Percentiles rank a stretch among this genome's conserved stretches.
Evolutionary conservation across 192 early-diverging fungal species (phyloP).

Genomic region (Entomortierella parvispora): DNA sequence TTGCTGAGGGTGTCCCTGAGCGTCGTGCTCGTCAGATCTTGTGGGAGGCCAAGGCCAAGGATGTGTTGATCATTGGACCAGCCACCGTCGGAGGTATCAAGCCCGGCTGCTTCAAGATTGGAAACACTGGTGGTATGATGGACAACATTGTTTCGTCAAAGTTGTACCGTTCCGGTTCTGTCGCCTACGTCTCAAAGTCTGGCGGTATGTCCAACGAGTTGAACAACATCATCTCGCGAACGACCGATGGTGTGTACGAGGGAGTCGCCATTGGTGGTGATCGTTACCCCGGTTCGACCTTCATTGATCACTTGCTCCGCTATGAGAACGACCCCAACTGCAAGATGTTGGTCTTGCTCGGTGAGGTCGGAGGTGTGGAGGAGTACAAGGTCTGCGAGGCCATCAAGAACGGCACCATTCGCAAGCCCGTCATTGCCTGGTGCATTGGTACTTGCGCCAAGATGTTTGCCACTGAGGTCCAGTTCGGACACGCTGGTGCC

Average conservation of each 20-base stretch:
- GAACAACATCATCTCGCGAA: constrained; percentile 97
- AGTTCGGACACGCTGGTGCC: constrained; percentile 97
- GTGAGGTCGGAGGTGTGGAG: constrained; percentile 97
- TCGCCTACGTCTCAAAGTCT: constrained; percentile 97
- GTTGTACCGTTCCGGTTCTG: constrained; percentile 94
- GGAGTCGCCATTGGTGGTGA: constrained; percentile 98
- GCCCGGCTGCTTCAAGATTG: constrained; percentile 99
- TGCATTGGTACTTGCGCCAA: constrained; percentile 98
- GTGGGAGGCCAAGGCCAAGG: constrained; percentile 77
- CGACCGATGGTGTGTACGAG: constrained; percentile 96
- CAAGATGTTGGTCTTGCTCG: constrained; percentile 94
- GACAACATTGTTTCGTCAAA: constrained; percentile 99
- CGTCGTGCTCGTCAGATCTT: constrained; percentile 92
- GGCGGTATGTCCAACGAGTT: constrained; percentile 99
- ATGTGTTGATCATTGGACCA: constrained; percentile 92
- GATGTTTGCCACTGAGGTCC: constrained; percentile 98
- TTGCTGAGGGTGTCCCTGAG: constrained; percentile 98
- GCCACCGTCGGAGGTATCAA: constrained; percentile 99
- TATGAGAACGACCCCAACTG: constrained; percentile 91
- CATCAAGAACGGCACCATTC: constrained; percentile 85
- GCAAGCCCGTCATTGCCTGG: constrained; percentile 98
- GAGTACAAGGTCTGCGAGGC: constrained; percentile 95
- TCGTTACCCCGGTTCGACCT: constrained; percentile 96
- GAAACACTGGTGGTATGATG: constrained; percentile 99
- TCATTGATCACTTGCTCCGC: constrained; percentile 96